Base-by-base conservation (phyloP, 2,329 filamentous ascomycete species). In the Botrytis fabae region DNA sequence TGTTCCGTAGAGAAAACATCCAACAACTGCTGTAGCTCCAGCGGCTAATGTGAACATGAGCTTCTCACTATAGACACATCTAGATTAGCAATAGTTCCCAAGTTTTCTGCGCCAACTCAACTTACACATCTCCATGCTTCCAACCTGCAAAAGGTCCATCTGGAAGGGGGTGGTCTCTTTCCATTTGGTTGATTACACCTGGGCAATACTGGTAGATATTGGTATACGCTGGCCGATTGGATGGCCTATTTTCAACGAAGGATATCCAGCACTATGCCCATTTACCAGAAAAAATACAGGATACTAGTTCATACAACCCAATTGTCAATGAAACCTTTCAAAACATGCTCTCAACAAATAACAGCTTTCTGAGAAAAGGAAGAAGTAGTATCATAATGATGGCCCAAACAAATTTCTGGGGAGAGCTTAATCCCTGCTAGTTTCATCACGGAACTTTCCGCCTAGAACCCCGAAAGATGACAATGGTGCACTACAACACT, bases 61-160 rank as follows among this genome's bases (percentile, higher is more conserved):
- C 60, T 71, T 74, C 51, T 74, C 74, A 18, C 79, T 80, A 51
- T 32, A 54, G 54, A 64, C 20, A 22, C 14, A 64, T 25, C 2
- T 2, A 40, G 48, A 44, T 77, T 57, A 78, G 75, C 46, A 28
- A 32, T 25, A 9, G 42, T 44, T 16, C 20, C 54, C 22, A 28
- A 73, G 42, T 42, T 25, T 2, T 38, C 12, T 46, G 16, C 16
- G 12, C 40, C 44, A 25, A 16, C 25, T 40, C 7, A 48, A 75
- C 78, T 75, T 65, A 80, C 78, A 77, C 72, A 51, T 79, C 76
- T 48, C 73, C 42, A 32, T 75, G 59, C 5, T 74, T 73, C 76
- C 77, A 77, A 4, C 75, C 77, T 32, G 75, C 74, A 42, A 79
- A 68, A 0, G 70, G 70, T 16, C 70, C 70, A 51, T 61, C 51